Conservation (phyloP, 441 rosid genomes). For the Isatis lusitanica region DNA sequence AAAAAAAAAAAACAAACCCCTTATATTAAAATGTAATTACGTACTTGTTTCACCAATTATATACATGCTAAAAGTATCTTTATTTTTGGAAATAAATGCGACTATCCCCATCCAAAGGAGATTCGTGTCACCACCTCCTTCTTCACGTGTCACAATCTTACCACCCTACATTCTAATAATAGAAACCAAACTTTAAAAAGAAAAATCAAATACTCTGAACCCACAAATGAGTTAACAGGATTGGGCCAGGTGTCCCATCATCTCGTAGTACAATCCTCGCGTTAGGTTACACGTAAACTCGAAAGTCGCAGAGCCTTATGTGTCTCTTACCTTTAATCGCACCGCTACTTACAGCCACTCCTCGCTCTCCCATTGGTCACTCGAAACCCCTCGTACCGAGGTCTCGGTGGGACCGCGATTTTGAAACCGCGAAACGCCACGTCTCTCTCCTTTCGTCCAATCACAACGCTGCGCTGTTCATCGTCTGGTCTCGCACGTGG, state of each 20-base stretch:
- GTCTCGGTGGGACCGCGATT: not conserved
- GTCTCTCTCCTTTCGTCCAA: slow-evolving; percentile 23
- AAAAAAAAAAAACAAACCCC: no score
- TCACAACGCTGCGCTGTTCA: slow-evolving; percentile 35
- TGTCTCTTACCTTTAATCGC: slow-evolving; percentile 16
- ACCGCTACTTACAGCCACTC: slow-evolving; percentile 22
- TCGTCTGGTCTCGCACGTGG: slow-evolving; percentile 33
- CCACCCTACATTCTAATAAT: slow-evolving; percentile 10
- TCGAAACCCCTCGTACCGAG: not conserved
- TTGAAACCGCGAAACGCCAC: slow-evolving; percentile 24
- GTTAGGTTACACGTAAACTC: slow-evolving; percentile 7
- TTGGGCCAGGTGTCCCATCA: slow-evolving; percentile 23
- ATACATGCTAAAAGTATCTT: not conserved
- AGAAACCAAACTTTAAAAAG: not conserved
- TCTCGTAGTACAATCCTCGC: not conserved
- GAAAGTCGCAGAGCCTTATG: slow-evolving; percentile 20
- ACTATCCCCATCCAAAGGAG: slow-evolving; percentile 21
- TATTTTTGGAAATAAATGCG: not conserved
- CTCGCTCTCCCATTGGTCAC: slow-evolving; percentile 7
- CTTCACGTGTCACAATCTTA: slow-evolving; percentile 11
- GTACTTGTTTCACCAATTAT: slow-evolving; percentile 11
- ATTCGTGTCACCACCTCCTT: slow-evolving; percentile 4
- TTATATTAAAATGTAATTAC: not conserved
- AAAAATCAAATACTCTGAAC: not conserved
- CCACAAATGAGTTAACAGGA: not conserved